Percentiles rank a stretch among this genome's conserved stretches.
phyloP scores from a whole-genome alignment of 768 basidiomycete genomes.

The Termitomyces sp. region DNA sequence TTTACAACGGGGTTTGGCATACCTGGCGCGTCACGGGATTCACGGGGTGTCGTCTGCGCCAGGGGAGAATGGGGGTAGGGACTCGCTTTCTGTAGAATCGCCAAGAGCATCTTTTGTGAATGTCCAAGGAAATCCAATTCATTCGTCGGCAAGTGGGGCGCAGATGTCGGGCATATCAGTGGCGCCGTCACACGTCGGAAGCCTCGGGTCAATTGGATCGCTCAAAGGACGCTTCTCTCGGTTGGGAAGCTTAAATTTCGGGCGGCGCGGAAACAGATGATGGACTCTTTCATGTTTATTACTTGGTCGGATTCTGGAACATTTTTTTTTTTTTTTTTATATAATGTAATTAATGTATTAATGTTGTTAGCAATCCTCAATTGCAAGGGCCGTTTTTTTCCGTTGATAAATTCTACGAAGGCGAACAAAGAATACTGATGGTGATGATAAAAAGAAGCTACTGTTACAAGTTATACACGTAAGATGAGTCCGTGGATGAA shows the following conservation, averaged over 20 bases:
- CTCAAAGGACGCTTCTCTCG: conserved; percentile 71
- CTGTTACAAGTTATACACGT: conserved; percentile 11
- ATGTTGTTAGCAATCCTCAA: background rate
- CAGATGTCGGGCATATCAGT: conserved; percentile 53
- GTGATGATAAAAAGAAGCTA: conserved; percentile 8
- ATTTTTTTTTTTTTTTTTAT: too few relatives aligned
- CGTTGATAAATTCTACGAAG: conserved; percentile 4
- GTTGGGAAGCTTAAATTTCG: conserved; percentile 70
- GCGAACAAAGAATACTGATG: conserved; percentile 1
- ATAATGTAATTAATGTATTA: conserved; percentile 1
- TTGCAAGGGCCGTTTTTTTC: background rate
- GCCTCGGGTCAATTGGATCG: conserved; percentile 51
- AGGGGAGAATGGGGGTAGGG: conserved; percentile 52
- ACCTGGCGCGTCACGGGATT: conserved; percentile 78
- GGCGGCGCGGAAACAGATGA: conserved; percentile 35
- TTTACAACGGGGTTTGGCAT: conserved; percentile 74
- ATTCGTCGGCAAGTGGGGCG: conserved; percentile 27
- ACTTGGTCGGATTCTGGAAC: background rate
- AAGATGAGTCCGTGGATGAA: conserved; percentile 6
- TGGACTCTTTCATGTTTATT: conserved; percentile 13
- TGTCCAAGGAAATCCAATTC: conserved; percentile 44
- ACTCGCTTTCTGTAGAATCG: conserved; percentile 59
- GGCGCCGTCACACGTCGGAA: conserved; percentile 59
- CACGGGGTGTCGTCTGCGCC: conserved; percentile 77
- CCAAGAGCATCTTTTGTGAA: conserved; percentile 75